Percentiles rank a stretch among this genome's conserved stretches.
Evolutionary conservation across 306 rosid species (phyloP).

Genomic region (Corylus heterophylla): DNA sequence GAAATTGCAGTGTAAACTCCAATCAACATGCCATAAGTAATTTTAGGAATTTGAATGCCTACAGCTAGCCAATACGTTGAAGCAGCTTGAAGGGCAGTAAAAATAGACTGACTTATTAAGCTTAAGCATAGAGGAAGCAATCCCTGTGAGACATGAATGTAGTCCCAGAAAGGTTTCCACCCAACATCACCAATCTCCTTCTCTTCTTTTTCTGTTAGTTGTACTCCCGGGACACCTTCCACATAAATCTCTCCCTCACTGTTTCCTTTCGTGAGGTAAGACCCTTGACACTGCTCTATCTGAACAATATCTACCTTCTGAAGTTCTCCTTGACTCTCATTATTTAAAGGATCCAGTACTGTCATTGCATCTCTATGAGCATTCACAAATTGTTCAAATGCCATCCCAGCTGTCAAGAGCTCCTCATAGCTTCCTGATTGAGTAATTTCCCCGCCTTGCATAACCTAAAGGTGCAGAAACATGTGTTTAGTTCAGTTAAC

Average conservation of each 20-base stretch:
- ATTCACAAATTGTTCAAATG: slow-evolving; percentile 53
- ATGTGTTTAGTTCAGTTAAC: not conserved
- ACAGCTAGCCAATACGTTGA: slow-evolving; percentile 59
- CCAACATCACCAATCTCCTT: slow-evolving; percentile 47
- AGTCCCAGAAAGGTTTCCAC: slow-evolving; percentile 49
- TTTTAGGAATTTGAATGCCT: slow-evolving; percentile 38
- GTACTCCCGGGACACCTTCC: slow-evolving; percentile 23
- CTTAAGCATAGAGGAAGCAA: slow-evolving; percentile 22
- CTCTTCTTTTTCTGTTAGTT: slow-evolving; percentile 51
- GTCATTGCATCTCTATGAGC: slow-evolving; percentile 50
- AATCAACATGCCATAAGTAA: slow-evolving; percentile 31
- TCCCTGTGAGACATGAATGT: slow-evolving; percentile 38
- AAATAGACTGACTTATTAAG: slow-evolving; percentile 20
- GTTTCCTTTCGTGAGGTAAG: slow-evolving; percentile 4
- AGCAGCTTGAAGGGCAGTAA: slow-evolving; percentile 33
- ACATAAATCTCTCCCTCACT: slow-evolving; percentile 22
- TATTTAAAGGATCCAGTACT: slow-evolving; percentile 7
- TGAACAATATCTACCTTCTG: slow-evolving; percentile 8
- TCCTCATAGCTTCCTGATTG: slow-evolving; percentile 54
- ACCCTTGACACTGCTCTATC: slow-evolving; percentile 15
- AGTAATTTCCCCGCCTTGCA: slow-evolving; percentile 39
- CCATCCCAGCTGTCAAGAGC: slow-evolving; percentile 42
- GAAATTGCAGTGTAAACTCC: slow-evolving; percentile 46
- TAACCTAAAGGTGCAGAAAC: slow-evolving; percentile 33
- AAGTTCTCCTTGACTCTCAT: slow-evolving; percentile 25